Percentiles rank a stretch among this genome's conserved stretches.
These are phyloP conservation scores for Chlamydomonas schloesseri DNA, from an alignment of 139 green algal species.

Conservation along the genomic window DNA sequence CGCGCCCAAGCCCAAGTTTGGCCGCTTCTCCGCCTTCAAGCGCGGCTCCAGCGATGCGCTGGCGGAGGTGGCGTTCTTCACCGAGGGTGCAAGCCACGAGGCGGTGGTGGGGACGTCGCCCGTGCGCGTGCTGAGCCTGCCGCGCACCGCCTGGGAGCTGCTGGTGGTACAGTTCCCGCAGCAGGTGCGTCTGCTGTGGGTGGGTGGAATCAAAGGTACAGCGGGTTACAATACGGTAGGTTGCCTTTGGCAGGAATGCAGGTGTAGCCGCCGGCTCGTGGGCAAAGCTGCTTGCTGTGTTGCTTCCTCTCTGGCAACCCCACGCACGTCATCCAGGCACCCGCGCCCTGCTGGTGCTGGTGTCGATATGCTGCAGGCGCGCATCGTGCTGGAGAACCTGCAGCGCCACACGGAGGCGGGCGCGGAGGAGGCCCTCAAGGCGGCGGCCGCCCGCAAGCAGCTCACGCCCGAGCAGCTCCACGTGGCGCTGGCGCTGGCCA, in stretches of 20 bases:
- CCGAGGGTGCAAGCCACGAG: conserved; percentile 43
- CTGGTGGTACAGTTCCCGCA: conserved; percentile 43
- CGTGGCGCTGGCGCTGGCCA: conserved; percentile 31
- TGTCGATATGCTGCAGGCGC: background rate
- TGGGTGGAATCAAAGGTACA: no score
- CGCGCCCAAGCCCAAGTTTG: no score
- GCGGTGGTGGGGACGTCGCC: background rate
- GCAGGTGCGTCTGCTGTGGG: background rate
- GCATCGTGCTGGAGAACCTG: conserved; percentile 73
- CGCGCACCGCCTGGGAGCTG: conserved; percentile 55
- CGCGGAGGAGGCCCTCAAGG: conserved; percentile 8
- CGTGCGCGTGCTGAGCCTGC: conserved; percentile 63
- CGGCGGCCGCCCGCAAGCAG: background rate
- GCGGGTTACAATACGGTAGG: no score
- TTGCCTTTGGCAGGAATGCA: no score
- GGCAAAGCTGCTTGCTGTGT: no score
- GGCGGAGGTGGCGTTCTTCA: conserved; percentile 72
- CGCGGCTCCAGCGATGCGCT: conserved; percentile 31
- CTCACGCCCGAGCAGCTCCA: conserved; percentile 35
- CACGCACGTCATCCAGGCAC: no score
- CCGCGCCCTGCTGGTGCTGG: no score
- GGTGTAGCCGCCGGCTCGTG: no score
- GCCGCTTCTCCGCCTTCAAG: background rate
- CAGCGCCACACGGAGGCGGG: conserved; percentile 13
- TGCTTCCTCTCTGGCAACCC: no score